Base-by-base conservation (phyloP, 495 filamentous ascomycete species). In the Daldinia concentrica region DNA sequence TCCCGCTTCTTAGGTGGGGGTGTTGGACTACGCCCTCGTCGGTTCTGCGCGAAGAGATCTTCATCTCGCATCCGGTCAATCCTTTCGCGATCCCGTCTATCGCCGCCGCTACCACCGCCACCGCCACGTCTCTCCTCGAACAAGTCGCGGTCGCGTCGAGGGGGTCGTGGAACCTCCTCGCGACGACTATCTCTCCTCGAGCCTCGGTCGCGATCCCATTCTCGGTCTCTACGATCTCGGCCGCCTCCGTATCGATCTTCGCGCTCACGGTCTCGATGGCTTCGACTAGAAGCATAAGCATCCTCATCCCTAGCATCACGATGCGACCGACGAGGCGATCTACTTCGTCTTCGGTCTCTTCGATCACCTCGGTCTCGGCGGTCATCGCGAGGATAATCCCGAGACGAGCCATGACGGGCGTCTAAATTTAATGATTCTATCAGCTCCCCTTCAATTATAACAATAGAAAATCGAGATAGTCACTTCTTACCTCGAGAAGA, bases 1-100 rank as follows among this genome's bases (percentile, higher is more conserved):
- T 98, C 95, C 76, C 90, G 90, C 86, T 95, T 95, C 82, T 94
- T 95, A 4, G 91, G 88, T 9, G 90, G 90, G 51, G 95, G 93
- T 45, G 90, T 89, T 14, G 90, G 88, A 70, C 92, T 97, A 73
- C 91, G 92, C n/a, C 71, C 76, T 76, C 89, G 90, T 66, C 90
- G 86, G 43, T 93, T 90, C 72, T 87, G 85, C 54, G 89, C 78
- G 57, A 81, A 82, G 22, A 78, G 79, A 66, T 82, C 81, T 52
- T 82, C 85, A 58, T 87, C 82, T 62, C 85, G 78, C 63, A 84
- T 81, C 66, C 81, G 81, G 12, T 83, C 81, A 30, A 81, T 68
- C 52, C 79, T 63, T 3, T 73, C 80, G 43, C 78, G 72, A 17
- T 81, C 85, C 69, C 85, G 81, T 22, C 86, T 81, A 41, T 89